Evolutionary conservation across 495 filamentous ascomycete species (phyloP).

Genomic region (Lepraria neglecta): DNA sequence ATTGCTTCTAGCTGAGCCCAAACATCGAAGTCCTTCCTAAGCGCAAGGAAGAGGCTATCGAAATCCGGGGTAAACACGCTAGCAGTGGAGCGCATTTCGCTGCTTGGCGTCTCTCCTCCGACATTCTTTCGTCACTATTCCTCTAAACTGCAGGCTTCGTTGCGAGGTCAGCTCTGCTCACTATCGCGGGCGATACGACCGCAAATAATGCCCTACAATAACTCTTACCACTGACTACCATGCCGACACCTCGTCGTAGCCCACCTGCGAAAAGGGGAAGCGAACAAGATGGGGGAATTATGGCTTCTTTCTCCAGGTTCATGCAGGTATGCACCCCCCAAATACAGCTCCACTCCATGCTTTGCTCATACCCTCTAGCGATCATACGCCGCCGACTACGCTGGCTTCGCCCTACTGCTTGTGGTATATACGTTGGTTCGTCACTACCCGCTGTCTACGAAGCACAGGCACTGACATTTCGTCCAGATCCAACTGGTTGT

Average conservation of each 20-base stretch:
- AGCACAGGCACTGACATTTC: neutral
- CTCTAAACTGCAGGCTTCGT: neutral
- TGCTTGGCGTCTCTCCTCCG: neutral
- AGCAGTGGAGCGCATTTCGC: neutral
- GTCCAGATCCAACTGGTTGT: conserved; percentile 60
- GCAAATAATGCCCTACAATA: neutral
- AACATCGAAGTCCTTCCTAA: neutral
- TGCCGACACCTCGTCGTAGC: conserved; percentile 6
- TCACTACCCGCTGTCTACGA: conserved; percentile 4
- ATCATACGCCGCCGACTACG: conserved; percentile 81
- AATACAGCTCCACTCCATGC: neutral
- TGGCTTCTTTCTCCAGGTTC: conserved; percentile 40
- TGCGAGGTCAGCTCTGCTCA: neutral
- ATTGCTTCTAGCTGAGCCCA: neutral
- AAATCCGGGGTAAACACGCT: conserved; percentile 17
- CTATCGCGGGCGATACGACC: neutral
- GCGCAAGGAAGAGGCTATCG: neutral
- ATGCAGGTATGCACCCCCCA: conserved; percentile 29
- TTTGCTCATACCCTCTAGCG: conserved; percentile 39
- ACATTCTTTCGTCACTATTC: neutral
- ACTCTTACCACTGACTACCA: neutral
- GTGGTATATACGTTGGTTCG: conserved; percentile 60
- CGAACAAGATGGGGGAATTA: conserved; percentile 21
- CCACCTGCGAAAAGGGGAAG: conserved; percentile 14
- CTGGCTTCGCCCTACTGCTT: conserved; percentile 66